Evolutionary conservation across 23 red algal species (phyloP), one percentile per base, ranked within the genome.

Genomic region (Gracilaria gracilis): DNA sequence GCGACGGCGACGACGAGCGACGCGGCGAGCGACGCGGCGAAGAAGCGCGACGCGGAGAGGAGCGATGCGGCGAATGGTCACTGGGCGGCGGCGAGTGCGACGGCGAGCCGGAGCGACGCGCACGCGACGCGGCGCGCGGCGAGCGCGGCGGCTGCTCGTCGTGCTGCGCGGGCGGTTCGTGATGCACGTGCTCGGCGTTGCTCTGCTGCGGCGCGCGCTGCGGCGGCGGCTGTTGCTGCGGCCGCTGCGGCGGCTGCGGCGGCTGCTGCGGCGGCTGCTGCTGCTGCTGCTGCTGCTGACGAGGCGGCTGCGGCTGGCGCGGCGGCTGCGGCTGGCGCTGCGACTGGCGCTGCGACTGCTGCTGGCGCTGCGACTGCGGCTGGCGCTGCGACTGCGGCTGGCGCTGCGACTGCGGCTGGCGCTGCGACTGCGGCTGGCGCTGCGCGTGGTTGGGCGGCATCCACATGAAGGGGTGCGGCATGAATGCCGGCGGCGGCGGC

Each of bases 401-500:
- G 4, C 7, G 40, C 48, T n/a, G 31, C 8, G 28, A 35, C 21
- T 48, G 72, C 1, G 7, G 72, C 9, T 14, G 72, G 20, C 47
- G 72, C 19, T 77, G 17, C 17, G 8, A 15, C 9, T 44, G 71
- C 2, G 34, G 71, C 38, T 24, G 71, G 2, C 24, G 71, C n/a
- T 40, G 71, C n/a, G 39, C 1, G 32, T 34, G 76, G 76, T 59
- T 62, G 53, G 79, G 79, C n/a, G 79, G 53, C 49, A 82, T 2
- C 79, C 79, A 82, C 79, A 82, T 82, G 79, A 82, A 64, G 3
- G 54, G 79, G 32, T 28, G 64, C 11, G 79, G 79, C 79, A 82
- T 82, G 54, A 82, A 82, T 13, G 17, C 39, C 8, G 84, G 84
- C 42, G 84, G 84, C 19, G 84, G 84, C 0, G 61, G 82, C 40